phyloP scores from a whole-genome alignment of 805 yeast genomes.

The Metschnikowia borealis region DNA sequence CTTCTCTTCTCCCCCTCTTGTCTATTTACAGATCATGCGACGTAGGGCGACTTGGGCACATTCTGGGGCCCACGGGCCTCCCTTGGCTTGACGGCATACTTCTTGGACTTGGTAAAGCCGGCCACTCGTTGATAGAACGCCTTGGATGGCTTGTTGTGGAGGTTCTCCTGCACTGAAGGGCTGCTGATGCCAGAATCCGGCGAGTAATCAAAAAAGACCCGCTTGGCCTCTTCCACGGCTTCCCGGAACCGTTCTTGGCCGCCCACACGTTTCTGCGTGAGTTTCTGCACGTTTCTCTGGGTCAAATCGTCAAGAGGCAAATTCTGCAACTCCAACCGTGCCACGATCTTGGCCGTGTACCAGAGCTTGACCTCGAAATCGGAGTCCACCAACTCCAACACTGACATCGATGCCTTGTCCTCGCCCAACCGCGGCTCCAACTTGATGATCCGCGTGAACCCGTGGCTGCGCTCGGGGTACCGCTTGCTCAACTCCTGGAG shows the following conservation, averaged over 20 bases:
- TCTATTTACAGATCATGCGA: conserved; percentile 8
- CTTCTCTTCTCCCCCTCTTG: no score
- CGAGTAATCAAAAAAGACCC: conserved; percentile 33
- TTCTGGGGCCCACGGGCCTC: conserved; percentile 11
- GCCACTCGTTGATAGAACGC: conserved; percentile 22
- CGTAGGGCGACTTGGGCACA: conserved; percentile 34
- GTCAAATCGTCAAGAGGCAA: conserved; percentile 50
- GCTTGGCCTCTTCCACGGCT: conserved; percentile 53
- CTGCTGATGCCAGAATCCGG: conserved; percentile 26
- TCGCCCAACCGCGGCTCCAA: conserved; percentile 79
- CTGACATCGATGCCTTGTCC: conserved; percentile 87
- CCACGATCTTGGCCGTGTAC: conserved; percentile 76
- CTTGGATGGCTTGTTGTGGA: conserved; percentile 31
- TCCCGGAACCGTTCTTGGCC: conserved; percentile 53
- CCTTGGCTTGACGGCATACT: conserved; percentile 31
- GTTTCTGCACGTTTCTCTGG: conserved; percentile 49
- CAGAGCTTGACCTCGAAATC: conserved; percentile 66
- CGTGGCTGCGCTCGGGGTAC: conserved; percentile 62
- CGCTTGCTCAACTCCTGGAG: conserved; percentile 61
- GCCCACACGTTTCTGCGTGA: conserved; percentile 42
- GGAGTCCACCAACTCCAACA: conserved; percentile 77
- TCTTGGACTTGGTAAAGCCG: conserved; percentile 28
- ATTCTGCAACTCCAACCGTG: conserved; percentile 68
- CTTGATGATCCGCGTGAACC: conserved; percentile 80
- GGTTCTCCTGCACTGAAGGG: conserved; percentile 23